phyloP scores from a whole-genome alignment of 495 filamentous ascomycete species.

The Terfezia boudieri region DNA sequence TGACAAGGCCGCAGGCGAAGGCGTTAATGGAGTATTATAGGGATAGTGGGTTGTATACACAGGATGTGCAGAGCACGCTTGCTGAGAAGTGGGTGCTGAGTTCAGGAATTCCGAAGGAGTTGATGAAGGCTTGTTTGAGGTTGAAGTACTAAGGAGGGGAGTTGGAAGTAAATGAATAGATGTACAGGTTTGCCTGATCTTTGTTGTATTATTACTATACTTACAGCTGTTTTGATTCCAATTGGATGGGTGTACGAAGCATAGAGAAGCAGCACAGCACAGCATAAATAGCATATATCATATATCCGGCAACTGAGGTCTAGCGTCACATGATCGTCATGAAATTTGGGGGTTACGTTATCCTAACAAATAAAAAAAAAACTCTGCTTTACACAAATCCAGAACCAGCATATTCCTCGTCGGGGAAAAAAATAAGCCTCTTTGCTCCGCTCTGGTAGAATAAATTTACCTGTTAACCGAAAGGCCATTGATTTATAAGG shows the following conservation, averaged over 20 bases:
- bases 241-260: too few relatives aligned
- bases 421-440: slow-evolving; percentile 19
- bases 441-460: slow-evolving; percentile 5
- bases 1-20: slow-evolving; percentile 55
- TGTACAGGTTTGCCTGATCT: too few relatives aligned
- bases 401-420: slow-evolving; percentile 15
- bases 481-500: background rate
- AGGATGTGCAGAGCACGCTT: slow-evolving; percentile 41
- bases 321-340: too few relatives aligned
- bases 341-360: too few relatives aligned
- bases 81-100: slow-evolving; percentile 61
- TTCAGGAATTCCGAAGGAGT: slow-evolving; percentile 12
- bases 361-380: too few relatives aligned
- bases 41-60: slow-evolving; percentile 53
- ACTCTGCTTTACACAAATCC: background rate
- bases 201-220: too few relatives aligned
- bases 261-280: too few relatives aligned
- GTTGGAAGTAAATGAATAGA: background rate
- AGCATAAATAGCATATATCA: too few relatives aligned
- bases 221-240: too few relatives aligned
- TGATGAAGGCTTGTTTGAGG: slow-evolving; percentile 14
- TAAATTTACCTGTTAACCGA: too few relatives aligned
- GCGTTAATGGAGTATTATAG: slow-evolving; percentile 86
- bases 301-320: too few relatives aligned
- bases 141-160: slow-evolving; percentile 3